These are phyloP conservation scores for Cladosporium phlei DNA, from an alignment of 2,329 filamentous ascomycete genomes.

Conservation along the genomic window DNA sequence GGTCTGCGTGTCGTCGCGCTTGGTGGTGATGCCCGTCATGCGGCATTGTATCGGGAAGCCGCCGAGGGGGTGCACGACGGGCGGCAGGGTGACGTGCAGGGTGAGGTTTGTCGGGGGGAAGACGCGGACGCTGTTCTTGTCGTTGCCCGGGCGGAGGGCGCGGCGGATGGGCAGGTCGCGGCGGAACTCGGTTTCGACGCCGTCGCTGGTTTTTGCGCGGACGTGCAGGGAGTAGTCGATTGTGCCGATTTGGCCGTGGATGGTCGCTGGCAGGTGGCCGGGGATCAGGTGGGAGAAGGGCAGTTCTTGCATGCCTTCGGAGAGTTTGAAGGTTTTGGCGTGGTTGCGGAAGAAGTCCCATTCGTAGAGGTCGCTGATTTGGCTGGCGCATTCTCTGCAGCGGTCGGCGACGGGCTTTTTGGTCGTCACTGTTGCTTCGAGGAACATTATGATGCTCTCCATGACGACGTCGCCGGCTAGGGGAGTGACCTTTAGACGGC, in stretches of 20 bases:
- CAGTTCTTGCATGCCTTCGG: constrained; percentile 65
- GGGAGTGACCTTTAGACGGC: constrained; percentile 71
- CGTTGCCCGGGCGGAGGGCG: constrained; percentile 70
- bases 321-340: constrained; percentile 37
- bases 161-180: constrained; percentile 70
- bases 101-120: constrained; percentile 96
- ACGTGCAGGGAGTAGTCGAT: constrained; percentile 77
- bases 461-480: constrained; percentile 61
- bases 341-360: constrained; percentile 69
- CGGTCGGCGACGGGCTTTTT: constrained; percentile 78
- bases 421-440: constrained; percentile 66
- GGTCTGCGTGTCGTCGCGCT: constrained; percentile 63
- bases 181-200: constrained; percentile 60
- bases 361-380: constrained; percentile 67
- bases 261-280: constrained; percentile 79
- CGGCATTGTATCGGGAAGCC: constrained; percentile 74
- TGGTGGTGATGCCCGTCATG: constrained; percentile 76
- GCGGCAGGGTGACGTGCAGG: constrained; percentile 73
- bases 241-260: constrained; percentile 65
- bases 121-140: constrained; percentile 86
- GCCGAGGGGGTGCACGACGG: constrained; percentile 80
- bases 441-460: constrained; percentile 65
- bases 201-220: constrained; percentile 56
- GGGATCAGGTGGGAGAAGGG: constrained; percentile 85
- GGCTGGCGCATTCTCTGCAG: constrained; percentile 70